Evolutionary conservation across 1,284 basidiomycete species (phyloP).

Genomic region (Butyriboletus appendiculatus): DNA sequence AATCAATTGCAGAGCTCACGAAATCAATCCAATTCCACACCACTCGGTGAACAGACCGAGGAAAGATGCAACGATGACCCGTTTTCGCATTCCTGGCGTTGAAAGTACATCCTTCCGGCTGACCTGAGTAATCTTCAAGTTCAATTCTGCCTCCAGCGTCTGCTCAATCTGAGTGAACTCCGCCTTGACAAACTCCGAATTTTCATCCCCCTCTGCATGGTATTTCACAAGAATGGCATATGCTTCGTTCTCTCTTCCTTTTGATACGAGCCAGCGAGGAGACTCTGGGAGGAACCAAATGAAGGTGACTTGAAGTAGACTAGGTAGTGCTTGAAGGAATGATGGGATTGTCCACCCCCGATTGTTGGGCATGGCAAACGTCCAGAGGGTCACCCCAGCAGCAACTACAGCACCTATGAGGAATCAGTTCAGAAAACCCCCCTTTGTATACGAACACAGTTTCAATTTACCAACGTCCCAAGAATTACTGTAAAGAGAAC

Average conservation of each 20-base stretch:
- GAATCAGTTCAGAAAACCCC: not conserved
- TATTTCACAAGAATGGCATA: too few relatives aligned
- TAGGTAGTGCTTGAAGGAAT: constrained; percentile 42
- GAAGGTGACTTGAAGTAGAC: not conserved
- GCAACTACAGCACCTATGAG: constrained; percentile 11
- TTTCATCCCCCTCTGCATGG: not conserved
- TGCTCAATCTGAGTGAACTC: too few relatives aligned
- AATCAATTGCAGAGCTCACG: not conserved
- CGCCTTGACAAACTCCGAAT: too few relatives aligned
- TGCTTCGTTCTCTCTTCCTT: not conserved
- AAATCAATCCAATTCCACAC: not conserved
- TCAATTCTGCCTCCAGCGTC: too few relatives aligned
- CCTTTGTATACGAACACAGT: not conserved
- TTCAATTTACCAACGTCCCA: constrained; percentile 11
- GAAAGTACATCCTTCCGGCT: too few relatives aligned
- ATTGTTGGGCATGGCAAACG: constrained; percentile 44
- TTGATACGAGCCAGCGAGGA: not conserved
- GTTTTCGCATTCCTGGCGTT: too few relatives aligned
- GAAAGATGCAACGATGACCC: too few relatives aligned
- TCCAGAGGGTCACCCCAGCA: not conserved
- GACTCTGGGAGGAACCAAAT: not conserved
- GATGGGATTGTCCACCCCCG: constrained; percentile 40
- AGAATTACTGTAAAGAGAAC: constrained; percentile 6
- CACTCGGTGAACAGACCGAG: constrained; percentile 11
- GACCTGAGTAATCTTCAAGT: too few relatives aligned